A percentile compares a stretch with the other conserved stretches of the same genome.
Conservation (phyloP, 2,329 filamentous ascomycete genomes). For the Cadophora malorum region DNA sequence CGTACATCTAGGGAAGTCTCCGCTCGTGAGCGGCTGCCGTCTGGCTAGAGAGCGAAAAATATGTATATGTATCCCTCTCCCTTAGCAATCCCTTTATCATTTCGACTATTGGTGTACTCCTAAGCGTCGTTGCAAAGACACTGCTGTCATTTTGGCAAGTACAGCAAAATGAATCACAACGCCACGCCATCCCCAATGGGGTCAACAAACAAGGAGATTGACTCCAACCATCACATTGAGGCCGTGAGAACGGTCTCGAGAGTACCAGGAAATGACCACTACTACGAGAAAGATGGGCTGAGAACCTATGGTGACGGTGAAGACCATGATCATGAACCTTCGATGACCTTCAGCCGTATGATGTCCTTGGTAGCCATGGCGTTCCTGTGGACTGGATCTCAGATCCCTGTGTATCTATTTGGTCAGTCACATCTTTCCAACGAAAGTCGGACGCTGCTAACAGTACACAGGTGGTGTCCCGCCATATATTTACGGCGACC, state of each 20-base stretch:
- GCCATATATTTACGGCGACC: conserved; percentile 62
- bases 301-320: conserved; percentile 54
- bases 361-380: conserved; percentile 65
- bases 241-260: conserved; percentile 35
- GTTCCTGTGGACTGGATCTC: conserved; percentile 65
- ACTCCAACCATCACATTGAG: conserved; percentile 32
- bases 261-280: conserved; percentile 37
- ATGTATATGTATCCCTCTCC: background rate
- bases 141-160: background rate
- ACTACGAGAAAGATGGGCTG: conserved; percentile 45
- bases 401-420: conserved; percentile 62
- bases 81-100: background rate
- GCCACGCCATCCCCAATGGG: conserved; percentile 25
- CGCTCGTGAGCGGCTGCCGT: background rate
- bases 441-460: conserved; percentile 8
- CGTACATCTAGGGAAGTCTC: background rate
- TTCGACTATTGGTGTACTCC: background rate
- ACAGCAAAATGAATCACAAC: conserved; percentile 21
- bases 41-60: background rate
- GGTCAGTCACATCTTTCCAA: conserved; percentile 32
- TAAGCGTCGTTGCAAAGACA: background rate
- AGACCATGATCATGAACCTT: conserved; percentile 54
- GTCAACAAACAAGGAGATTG: conserved; percentile 37
- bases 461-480: conserved; percentile 46
- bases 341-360: conserved; percentile 56